A percentile compares a stretch with the other conserved stretches of the same genome.
These are phyloP conservation scores for Colletotrichum costaricense DNA, from an alignment of 2,329 filamentous ascomycete species.

Conservation along the genomic window DNA sequence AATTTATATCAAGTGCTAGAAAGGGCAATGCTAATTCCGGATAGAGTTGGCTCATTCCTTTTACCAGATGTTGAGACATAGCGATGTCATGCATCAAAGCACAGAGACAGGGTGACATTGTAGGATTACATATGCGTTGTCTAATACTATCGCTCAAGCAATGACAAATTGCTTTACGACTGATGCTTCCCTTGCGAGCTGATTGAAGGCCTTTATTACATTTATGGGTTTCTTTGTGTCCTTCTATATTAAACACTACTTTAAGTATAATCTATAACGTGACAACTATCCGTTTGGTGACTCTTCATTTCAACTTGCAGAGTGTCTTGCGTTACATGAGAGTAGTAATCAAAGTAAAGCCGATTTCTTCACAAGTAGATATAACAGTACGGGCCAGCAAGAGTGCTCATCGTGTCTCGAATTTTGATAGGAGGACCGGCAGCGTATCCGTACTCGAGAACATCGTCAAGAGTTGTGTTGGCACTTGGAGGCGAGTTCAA, in stretches of 20 bases:
- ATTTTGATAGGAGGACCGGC: slow-evolving; percentile 35
- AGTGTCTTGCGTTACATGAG: too few relatives aligned
- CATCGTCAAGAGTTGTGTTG: slow-evolving; percentile 38
- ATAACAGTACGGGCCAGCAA: slow-evolving; percentile 42
- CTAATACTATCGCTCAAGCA: too few relatives aligned
- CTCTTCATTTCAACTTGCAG: too few relatives aligned
- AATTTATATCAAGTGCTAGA: not conserved
- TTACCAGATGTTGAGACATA: slow-evolving; percentile 1
- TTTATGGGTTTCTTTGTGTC: too few relatives aligned
- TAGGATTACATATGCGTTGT: rapidly evolving
- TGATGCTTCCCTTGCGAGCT: too few relatives aligned
- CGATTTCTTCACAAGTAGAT: slow-evolving; percentile 33
- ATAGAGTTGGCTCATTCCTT: slow-evolving; percentile 4
- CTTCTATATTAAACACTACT: too few relatives aligned
- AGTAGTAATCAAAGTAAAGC: too few relatives aligned
- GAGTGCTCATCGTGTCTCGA: slow-evolving; percentile 42
- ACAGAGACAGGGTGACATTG: not conserved
- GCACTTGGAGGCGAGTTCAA: slow-evolving; percentile 39
- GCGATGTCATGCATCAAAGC: too few relatives aligned
- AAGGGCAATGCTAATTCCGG: not conserved
- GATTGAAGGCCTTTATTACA: too few relatives aligned
- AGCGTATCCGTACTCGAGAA: slow-evolving; percentile 39
- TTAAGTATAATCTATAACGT: too few relatives aligned
- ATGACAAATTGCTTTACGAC: too few relatives aligned
- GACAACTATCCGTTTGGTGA: too few relatives aligned